Base-by-base conservation (phyloP, 2,329 filamentous ascomycete genomes). In the Xylaria sp. region DNA sequence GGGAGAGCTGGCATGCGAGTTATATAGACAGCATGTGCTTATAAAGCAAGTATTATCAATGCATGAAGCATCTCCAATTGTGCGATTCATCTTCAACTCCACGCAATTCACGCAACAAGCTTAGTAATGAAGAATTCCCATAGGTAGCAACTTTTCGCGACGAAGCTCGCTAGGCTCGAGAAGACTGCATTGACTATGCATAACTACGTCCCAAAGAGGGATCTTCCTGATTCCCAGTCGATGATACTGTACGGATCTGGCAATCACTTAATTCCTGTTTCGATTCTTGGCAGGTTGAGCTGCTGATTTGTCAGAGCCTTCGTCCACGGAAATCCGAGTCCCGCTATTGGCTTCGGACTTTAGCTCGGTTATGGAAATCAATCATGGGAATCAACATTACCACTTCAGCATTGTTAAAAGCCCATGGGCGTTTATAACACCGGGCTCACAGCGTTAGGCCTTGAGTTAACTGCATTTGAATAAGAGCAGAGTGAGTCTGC, bases 71-170 rank as follows among this genome's bases (percentile, higher is more conserved):
- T n/a, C 11, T 6, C 19, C 23, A 23, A 23, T 55, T 41, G 37
- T 41, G 38, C 40, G 17, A 25, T 25, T 11, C 9, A 7, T 15
- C 11, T 15, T 52, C 21, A n/a, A 3, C 23, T 38, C 5, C 10
- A n/a, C 25, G 19, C 19, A 21, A 43, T 7, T 33, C 6, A 11
- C 6, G 6, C 29, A 33, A 33, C 23, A 11, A 10, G 41, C n/a
- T 49, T 41, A 58, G 9, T 43, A 55, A 55, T 46, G 9, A 19
- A 31, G 6, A 3, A 19, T 3, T 4, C 3, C 35, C 41, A 21
- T 31, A n/a, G n/a, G n/a, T n/a, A 11, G 44, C 31, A 59, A 55
- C 37, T 63, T 60, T 58, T 19, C 25, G 43, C 41, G 59, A 58
- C 17, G 4, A 56, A 40, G 10, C 1, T 31, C 27, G 15, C n/a